A percentile compares a stretch with the other conserved stretches of the same genome.
Evolutionary conservation across 306 rosid species (phyloP).

Genomic region (Pyrus bretschneideri): DNA sequence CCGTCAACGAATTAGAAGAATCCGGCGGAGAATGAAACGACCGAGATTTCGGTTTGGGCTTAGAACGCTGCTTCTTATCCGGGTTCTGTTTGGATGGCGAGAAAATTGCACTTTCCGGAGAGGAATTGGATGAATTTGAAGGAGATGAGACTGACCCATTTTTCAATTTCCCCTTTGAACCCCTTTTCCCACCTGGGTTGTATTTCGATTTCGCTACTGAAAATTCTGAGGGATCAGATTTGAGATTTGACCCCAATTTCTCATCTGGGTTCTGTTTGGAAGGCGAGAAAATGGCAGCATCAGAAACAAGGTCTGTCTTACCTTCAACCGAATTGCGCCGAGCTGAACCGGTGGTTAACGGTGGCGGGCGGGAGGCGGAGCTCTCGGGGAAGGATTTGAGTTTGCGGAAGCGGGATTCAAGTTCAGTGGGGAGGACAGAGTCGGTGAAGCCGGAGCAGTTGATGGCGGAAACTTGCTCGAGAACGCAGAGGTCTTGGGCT

Average conservation of each 20-base stretch:
- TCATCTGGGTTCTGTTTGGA: slow-evolving; percentile 20
- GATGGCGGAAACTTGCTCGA: slow-evolving; percentile 73
- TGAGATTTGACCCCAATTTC: slow-evolving; percentile 4
- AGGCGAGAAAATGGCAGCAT: slow-evolving; percentile 19
- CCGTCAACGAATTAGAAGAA: slow-evolving; percentile 19
- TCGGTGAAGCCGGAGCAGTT: slow-evolving; percentile 59
- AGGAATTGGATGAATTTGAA: slow-evolving; percentile 30
- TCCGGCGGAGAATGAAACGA: slow-evolving; percentile 22
- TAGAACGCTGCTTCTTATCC: not conserved
- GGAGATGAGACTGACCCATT: slow-evolving; percentile 31
- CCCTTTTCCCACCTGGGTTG: slow-evolving; percentile 1
- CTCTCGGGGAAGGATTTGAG: slow-evolving; percentile 65
- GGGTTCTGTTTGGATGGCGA: slow-evolving; percentile 23
- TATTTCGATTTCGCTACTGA: not conserved
- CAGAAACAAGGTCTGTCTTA: not conserved
- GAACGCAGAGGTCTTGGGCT: slow-evolving; percentile 54
- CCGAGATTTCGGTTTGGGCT: slow-evolving; percentile 6
- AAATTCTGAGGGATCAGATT: slow-evolving; percentile 11
- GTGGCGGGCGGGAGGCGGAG: no score
- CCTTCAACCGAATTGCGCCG: not conserved
- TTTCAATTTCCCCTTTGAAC: slow-evolving; percentile 12
- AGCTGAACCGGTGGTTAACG: not conserved
- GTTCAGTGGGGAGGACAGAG: slow-evolving; percentile 55
- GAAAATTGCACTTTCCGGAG: slow-evolving; percentile 34
- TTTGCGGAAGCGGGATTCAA: slow-evolving; percentile 69